Evolutionary conservation across 108 stramenopile species (phyloP).

Genomic region (Skeletonema potamos): DNA sequence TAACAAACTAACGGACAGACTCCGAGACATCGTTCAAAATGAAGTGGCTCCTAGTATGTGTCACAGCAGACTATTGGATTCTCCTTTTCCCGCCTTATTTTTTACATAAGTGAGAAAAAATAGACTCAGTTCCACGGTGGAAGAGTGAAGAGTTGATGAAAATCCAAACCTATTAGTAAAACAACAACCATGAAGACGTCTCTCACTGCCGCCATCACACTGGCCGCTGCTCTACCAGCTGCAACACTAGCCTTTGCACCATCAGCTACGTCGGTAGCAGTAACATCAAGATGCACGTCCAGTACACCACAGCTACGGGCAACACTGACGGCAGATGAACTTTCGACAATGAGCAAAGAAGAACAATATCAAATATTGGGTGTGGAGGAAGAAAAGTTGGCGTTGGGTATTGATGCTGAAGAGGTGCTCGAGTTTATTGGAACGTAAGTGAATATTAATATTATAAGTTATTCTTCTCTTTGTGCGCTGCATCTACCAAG

Average conservation of each 20-base stretch:
- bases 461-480: no score
- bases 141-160: no score
- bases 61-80: no score
- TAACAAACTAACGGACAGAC: no score
- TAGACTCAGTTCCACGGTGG: not conserved
- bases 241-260: not conserved
- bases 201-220: not conserved
- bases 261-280: no score
- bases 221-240: not conserved
- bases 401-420: constrained; percentile 66
- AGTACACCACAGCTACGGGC: constrained; percentile 4
- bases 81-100: no score
- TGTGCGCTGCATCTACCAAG: no score
- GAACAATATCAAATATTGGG: constrained; percentile 30
- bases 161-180: no score
- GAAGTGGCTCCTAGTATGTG: no score
- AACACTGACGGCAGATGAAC: constrained; percentile 25
- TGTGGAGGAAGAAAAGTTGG: constrained; percentile 62
- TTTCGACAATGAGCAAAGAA: constrained; percentile 6
- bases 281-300: no score
- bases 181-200: not conserved
- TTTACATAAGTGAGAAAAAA: no score
- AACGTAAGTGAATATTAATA: constrained; percentile 79
- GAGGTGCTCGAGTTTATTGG: constrained; percentile 78
- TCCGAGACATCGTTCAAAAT: no score